A percentile compares a stretch with the other conserved stretches of the same genome.
Conservation (phyloP, 192 early-diverging fungal genomes). For the Geranomyces variabilis region DNA sequence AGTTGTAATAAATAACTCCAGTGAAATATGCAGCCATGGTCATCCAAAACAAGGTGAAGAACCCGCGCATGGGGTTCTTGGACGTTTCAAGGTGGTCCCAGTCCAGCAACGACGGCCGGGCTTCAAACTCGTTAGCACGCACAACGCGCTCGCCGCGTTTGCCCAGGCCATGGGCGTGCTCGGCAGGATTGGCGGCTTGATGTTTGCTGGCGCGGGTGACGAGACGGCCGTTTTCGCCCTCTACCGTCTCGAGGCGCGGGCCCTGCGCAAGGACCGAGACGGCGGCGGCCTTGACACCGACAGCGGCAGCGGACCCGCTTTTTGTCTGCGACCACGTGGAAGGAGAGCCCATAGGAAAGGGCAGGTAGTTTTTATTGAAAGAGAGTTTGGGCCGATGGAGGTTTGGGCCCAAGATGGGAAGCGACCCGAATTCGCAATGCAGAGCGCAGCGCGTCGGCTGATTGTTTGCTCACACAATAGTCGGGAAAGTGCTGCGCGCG, state of each 20-base stretch:
- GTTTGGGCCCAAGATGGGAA: too few species aligned
- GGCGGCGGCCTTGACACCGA: slow-evolving; percentile 12
- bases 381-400: too few species aligned
- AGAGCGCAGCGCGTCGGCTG: too few species aligned
- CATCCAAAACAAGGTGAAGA: slow-evolving; percentile 84
- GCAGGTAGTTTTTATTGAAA: too few species aligned
- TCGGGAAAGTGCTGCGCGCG: too few species aligned
- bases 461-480: too few species aligned
- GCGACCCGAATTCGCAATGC: too few species aligned
- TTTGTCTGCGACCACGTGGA: too few species aligned
- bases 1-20: slow-evolving; percentile 59
- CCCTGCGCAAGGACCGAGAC: slow-evolving; percentile 13
- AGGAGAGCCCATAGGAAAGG: too few species aligned
- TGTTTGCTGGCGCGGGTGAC: slow-evolving; percentile 11
- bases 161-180: neutral
- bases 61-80: slow-evolving; percentile 62
- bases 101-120: slow-evolving; percentile 42
- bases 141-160: neutral
- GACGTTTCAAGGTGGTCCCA: slow-evolving; percentile 33
- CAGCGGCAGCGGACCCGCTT: too few species aligned
- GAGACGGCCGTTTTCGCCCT: slow-evolving; percentile 5
- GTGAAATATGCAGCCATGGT: slow-evolving; percentile 72
- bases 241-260: slow-evolving; percentile 20
- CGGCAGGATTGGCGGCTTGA: neutral
- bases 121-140: slow-evolving; percentile 33